Percentiles rank a stretch among this genome's conserved stretches.
Evolutionary conservation across 805 yeast genomes (phyloP).

Genomic region (Sugiyamaella mastotermitis): DNA sequence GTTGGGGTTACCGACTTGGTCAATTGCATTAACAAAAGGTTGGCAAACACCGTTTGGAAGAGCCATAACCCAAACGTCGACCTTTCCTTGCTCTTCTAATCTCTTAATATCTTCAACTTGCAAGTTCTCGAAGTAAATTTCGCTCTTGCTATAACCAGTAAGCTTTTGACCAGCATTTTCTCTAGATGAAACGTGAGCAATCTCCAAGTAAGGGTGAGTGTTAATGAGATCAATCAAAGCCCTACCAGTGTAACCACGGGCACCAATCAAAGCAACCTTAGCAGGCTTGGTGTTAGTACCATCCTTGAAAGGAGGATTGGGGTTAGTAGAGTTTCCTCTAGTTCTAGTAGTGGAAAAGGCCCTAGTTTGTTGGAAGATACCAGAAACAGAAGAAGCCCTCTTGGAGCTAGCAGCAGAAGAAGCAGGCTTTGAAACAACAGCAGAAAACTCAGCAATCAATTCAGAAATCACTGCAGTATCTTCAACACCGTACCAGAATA

Average conservation of each 20-base stretch:
- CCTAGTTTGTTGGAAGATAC: slow-evolving; percentile 21
- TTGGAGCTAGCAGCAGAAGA: slow-evolving; percentile 12
- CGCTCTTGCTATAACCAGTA: slow-evolving; percentile 78
- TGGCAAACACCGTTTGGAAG: slow-evolving; percentile 93
- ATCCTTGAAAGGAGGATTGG: slow-evolving; percentile 64
- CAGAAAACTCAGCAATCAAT: slow-evolving; percentile 50
- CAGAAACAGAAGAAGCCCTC: slow-evolving; percentile 14
- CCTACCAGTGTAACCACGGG: slow-evolving; percentile 97
- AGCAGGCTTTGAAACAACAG: slow-evolving; percentile 9
- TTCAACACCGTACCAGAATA: slow-evolving; percentile 90
- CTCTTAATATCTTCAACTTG: slow-evolving; percentile 78
- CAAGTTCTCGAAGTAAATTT: slow-evolving; percentile 76
- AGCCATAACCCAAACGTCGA: slow-evolving; percentile 99
- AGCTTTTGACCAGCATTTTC: slow-evolving; percentile 84
- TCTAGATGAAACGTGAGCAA: slow-evolving; percentile 92
- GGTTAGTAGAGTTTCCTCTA: slow-evolving; percentile 34
- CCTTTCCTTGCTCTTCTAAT: slow-evolving; percentile 67
- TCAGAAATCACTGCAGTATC: slow-evolving; percentile 56
- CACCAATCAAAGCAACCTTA: slow-evolving; percentile 91
- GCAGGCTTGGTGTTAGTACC: slow-evolving; percentile 59
- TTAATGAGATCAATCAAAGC: slow-evolving; percentile 83
- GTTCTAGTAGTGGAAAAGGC: slow-evolving; percentile 21
- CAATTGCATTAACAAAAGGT: slow-evolving; percentile 42
- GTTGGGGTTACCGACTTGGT: slow-evolving; percentile 28
- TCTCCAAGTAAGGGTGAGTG: slow-evolving; percentile 78